Evolutionary conservation across 139 green algal genomes (phyloP).

Genomic region (Volvox africanus): DNA sequence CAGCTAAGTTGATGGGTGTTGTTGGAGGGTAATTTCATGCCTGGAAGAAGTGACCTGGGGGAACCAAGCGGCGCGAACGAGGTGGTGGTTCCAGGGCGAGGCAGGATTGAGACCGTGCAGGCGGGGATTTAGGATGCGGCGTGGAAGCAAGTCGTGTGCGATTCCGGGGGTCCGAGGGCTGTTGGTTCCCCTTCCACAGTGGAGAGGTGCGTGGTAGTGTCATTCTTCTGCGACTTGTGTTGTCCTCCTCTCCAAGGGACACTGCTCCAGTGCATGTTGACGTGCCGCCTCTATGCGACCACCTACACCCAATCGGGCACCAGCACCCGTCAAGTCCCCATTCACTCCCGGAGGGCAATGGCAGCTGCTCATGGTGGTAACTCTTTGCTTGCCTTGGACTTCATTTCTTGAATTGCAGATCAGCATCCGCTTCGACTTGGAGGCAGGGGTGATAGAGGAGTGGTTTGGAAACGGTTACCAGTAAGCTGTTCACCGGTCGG

Average conservation of each 20-base stretch:
- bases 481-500: slow-evolving; percentile 13
- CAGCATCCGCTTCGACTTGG: slow-evolving; percentile 63
- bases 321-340: neutral
- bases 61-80: no score
- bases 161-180: no score
- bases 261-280: neutral
- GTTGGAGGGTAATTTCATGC: neutral
- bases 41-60: no score
- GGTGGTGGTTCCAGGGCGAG: no score
- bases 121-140: no score
- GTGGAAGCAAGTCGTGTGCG: no score
- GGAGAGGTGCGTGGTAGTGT: no score
- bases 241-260: neutral
- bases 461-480: slow-evolving; percentile 70
- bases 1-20: neutral
- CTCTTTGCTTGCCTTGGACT: neutral
- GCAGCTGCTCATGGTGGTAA: neutral
- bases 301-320: neutral
- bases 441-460: slow-evolving; percentile 54
- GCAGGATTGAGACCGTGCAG: no score
- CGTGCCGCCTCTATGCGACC: neutral
- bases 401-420: slow-evolving; percentile 43
- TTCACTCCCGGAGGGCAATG: neutral
- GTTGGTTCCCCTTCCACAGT: no score
- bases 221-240: no score